Conservation (phyloP, 768 basidiomycete genomes). For the Kwoniella newhampshirensis region DNA sequence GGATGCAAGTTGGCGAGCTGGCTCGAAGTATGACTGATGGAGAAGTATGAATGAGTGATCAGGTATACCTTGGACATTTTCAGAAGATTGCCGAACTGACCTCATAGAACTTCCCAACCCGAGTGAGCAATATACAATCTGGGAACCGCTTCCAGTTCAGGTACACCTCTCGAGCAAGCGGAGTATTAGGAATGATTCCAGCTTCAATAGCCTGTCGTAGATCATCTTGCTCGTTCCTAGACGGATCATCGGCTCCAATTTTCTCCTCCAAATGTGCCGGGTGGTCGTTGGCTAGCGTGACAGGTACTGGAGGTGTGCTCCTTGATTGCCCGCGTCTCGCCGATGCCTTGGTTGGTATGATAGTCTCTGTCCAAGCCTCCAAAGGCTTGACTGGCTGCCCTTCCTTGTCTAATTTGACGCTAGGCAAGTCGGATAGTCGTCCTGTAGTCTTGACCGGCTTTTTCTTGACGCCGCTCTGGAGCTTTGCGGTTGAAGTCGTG, state of each 20-base stretch:
- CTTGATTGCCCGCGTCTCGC: no score
- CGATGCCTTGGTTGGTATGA: not conserved
- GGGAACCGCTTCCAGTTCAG: constrained; percentile 74
- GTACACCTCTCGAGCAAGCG: constrained; percentile 69
- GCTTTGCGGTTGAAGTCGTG: no score
- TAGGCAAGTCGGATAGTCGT: constrained; percentile 9
- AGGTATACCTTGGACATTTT: not conserved
- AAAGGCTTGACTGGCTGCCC: constrained; percentile 9
- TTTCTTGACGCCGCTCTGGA: not conserved
- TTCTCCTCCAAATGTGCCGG: no score
- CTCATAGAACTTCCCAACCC: constrained; percentile 95
- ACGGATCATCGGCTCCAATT: no score
- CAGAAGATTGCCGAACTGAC: constrained; percentile 55
- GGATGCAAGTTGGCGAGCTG: constrained; percentile 73
- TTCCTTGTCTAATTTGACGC: not conserved
- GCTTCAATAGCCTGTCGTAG: constrained; percentile 13
- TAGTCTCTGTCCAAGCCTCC: not conserved
- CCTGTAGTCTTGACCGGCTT: not conserved
- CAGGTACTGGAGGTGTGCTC: no score
- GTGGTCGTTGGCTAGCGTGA: no score
- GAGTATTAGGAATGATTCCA: constrained; percentile 51
- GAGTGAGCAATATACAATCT: constrained; percentile 83
- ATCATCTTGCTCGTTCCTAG: constrained; percentile 10
- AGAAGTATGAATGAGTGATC: not conserved
- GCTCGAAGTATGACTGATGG: constrained; percentile 85